Evolutionary conservation across 306 rosid species (phyloP).

Genomic region (Malus sylvestris): DNA sequence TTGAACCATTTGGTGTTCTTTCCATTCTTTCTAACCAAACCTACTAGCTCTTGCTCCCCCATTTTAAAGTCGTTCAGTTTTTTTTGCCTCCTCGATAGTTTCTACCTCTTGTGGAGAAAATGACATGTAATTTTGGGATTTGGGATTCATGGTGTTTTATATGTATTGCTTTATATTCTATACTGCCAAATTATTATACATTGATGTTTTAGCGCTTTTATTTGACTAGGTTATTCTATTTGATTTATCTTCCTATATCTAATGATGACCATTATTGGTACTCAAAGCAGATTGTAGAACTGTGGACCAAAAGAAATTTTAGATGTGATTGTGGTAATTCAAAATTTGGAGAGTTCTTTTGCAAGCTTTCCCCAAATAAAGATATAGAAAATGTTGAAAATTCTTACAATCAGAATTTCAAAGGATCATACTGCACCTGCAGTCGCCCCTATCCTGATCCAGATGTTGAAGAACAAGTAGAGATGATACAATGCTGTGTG

Average conservation of each 20-base stretch:
- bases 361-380: slow-evolving; percentile 76
- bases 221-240: slow-evolving; percentile 2
- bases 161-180: not conserved
- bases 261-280: slow-evolving; percentile 14
- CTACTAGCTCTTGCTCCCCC: not conserved
- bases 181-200: not conserved
- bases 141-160: not conserved
- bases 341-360: slow-evolving; percentile 78
- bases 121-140: slow-evolving; percentile 1
- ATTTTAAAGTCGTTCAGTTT: not conserved
- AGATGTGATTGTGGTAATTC: slow-evolving; percentile 98
- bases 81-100: not conserved
- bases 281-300: slow-evolving; percentile 69
- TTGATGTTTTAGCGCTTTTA: not conserved
- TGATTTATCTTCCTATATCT: not conserved
- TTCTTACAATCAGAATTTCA: slow-evolving; percentile 83
- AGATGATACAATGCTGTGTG: slow-evolving; percentile 93
- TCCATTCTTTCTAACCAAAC: not conserved
- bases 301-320: slow-evolving; percentile 95
- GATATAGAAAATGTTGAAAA: slow-evolving; percentile 69
- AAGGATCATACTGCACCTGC: slow-evolving; percentile 88
- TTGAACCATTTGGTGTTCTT: not conserved
- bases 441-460: slow-evolving; percentile 93
- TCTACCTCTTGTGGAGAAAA: not conserved
- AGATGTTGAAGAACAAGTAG: slow-evolving; percentile 81